Evolutionary conservation across 352 stramenopile species (phyloP).

Genomic region (Globisporangium recalcitrans): DNA sequence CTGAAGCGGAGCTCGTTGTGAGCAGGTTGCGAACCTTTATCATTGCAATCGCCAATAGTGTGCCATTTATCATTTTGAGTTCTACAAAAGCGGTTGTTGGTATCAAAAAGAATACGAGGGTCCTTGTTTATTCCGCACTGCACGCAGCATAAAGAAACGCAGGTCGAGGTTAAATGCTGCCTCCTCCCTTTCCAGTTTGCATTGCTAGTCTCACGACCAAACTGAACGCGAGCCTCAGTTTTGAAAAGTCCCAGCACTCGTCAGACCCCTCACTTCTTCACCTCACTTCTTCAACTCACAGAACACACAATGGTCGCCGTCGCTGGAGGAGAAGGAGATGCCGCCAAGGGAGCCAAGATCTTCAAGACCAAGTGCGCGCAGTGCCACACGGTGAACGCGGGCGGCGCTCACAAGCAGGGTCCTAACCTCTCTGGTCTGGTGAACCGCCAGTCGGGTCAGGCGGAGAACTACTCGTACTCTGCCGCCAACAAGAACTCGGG

Average conservation of each 20-base stretch:
- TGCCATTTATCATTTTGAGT: no score
- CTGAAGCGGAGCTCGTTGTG: no score
- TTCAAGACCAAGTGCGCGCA: conserved; percentile 97
- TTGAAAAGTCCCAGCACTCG: conserved; percentile 37
- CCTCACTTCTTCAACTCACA: neutral
- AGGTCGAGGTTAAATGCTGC: no score
- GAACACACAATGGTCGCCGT: conserved; percentile 16
- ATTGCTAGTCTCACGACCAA: no score
- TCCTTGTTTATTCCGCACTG: no score
- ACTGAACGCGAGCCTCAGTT: conserved; percentile 34
- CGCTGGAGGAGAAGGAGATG: conserved; percentile 53
- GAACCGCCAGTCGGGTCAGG: conserved; percentile 94
- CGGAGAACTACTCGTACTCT: conserved; percentile 97
- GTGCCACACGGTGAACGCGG: conserved; percentile 89
- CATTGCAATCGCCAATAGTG: no score
- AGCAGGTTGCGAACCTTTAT: neutral
- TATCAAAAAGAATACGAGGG: no score
- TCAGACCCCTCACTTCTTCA: conserved; percentile 5
- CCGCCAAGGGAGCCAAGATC: conserved; percentile 90
- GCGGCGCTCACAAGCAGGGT: conserved; percentile 97
- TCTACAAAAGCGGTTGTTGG: no score
- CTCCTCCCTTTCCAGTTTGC: no score
- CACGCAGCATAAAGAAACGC: no score
- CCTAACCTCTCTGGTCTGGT: conserved; percentile 98
- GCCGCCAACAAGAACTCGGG: conserved; percentile 98